Evolutionary conservation across 768 basidiomycete genomes (phyloP), one percentile per base, ranked within the genome.

Genomic region (Hemileccinum rubropunctum): DNA sequence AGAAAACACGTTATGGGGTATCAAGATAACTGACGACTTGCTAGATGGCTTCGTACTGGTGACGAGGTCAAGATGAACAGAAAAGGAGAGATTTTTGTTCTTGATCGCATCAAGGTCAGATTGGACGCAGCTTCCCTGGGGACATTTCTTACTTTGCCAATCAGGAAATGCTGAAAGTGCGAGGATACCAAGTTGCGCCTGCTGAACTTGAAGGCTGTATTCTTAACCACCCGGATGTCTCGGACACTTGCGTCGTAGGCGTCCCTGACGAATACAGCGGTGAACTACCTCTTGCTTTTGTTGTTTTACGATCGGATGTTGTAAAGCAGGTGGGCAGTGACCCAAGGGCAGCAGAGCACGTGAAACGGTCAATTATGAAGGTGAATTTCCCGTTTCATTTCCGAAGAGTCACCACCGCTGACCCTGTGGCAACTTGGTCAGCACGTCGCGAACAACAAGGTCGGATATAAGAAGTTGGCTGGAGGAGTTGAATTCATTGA

Each of bases 251-350:
- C 56, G 81, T 86, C 8, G 83, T 90, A 7, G 79, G 84, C 5
- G 61, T 88, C 17, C 75, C 76, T 1, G 85, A 91, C 57, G 87
- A 89, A 20, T 88, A 84, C 61, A 85, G 77, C 50, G 87, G 88
- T 15, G 88, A 91, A 62, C 57, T 87, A 11, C 88, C 89, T 0
- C 59, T 86, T 46, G 88, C 88, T 8, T 90, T 79, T 62, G 70
- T 90, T 20, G 84, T 84, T 3, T 74, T 81, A 15, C 68, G 69
- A 40, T 58, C 64, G 4, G 70, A 71, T 13, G 68, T 73, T 4
- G 70, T 71, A 10, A 62, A 63, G 33, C 70, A 75, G 39, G 67
- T 70, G 30, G 49, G 48, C 28, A 27, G 74, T 18, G 52, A 64
- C 35, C 61, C 63, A 32, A 61, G 72, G 30, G 55, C 68, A 23